Evolutionary conservation across 2,329 filamentous ascomycete species (phyloP), one percentile per base, ranked within the genome.

Genomic region (Sphaceloma murrayae): DNA sequence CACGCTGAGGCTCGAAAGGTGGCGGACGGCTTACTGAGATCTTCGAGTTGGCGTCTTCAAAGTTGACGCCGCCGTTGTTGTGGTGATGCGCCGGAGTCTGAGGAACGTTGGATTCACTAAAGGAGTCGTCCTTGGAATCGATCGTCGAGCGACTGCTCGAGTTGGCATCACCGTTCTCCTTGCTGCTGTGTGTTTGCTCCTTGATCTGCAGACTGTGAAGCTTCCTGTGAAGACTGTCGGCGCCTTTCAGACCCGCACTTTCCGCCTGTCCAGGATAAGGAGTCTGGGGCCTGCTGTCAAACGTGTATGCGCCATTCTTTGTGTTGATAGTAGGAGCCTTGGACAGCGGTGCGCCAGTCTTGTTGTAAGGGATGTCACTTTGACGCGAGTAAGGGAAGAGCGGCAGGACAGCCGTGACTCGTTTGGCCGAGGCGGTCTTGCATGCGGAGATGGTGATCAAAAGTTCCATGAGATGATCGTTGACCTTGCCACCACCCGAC

Each of bases 361-460:
- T 96, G 70, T 94, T 93, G 70, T 96, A 98, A 13, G 91, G 91
- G 49, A 95, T 79, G 60, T 98, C 91, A 53, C 86, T 89, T 64
- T 98, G 91, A 57, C 91, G 77, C 48, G 87, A 94, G 70, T 98
- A 98, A 1, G 91, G 91, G 66, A 98, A 98, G 45, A 96, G 74
- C 29, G 91, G 91, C 36, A 95, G 78, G 34, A 98, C 87, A 44
- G 86, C 91, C 31, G 89, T 96, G 57, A 98, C 87, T 56, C 86
- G 77, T 63, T 84, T 86, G 21, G 91, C 91, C 30, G 88, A 95
- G 55, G 87, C 87, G 9, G 84, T 82, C 67, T 94, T 94, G 77
- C 91, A 96, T 49, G 91, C 91, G n/a, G 86, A 94, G 56, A 96
- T 89, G 68, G 91, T 94, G 67, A 96, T 95, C 63, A 94, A 84